Conservation (phyloP, 2,329 filamentous ascomycete genomes). For the Aspergillus costaricaensis region DNA sequence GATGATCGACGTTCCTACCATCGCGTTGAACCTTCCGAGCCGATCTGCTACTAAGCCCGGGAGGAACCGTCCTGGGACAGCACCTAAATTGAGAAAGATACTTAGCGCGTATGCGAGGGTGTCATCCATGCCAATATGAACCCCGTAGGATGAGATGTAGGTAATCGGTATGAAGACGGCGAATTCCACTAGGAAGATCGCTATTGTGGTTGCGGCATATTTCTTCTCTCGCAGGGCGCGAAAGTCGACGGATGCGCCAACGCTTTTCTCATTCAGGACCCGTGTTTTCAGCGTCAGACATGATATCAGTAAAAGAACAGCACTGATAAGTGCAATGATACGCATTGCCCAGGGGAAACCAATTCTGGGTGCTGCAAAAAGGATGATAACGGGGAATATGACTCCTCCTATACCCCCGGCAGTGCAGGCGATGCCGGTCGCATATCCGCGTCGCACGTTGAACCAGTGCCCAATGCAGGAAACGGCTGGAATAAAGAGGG, state of each 20-base stretch:
- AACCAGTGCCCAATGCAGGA: conserved; percentile 40
- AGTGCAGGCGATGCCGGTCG: conserved; percentile 39
- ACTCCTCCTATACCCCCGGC: conserved; percentile 39
- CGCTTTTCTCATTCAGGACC: background rate
- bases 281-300: conserved; percentile 5
- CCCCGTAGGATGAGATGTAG: conserved; percentile 37
- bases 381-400: conserved; percentile 37
- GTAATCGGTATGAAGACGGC: conserved; percentile 39
- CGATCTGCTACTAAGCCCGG: conserved; percentile 37
- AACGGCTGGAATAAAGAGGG: conserved; percentile 32
- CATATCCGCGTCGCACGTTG: conserved; percentile 30
- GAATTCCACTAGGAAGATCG: conserved; percentile 39
- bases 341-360: conserved; percentile 36
- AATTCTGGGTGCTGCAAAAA: conserved; percentile 29
- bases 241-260: conserved; percentile 20
- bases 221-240: conserved; percentile 24
- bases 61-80: conserved; percentile 36
- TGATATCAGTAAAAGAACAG: conserved; percentile 10
- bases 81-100: conserved; percentile 34
- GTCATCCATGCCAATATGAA: conserved; percentile 27
- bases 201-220: conserved; percentile 29
- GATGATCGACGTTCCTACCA: conserved; percentile 16
- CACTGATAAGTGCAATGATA: conserved; percentile 31
- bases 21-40: conserved; percentile 37
- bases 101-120: conserved; percentile 33